Evolutionary conservation across 495 filamentous ascomycete genomes (phyloP).

Genomic region (Glutinoglossum americanum): DNA sequence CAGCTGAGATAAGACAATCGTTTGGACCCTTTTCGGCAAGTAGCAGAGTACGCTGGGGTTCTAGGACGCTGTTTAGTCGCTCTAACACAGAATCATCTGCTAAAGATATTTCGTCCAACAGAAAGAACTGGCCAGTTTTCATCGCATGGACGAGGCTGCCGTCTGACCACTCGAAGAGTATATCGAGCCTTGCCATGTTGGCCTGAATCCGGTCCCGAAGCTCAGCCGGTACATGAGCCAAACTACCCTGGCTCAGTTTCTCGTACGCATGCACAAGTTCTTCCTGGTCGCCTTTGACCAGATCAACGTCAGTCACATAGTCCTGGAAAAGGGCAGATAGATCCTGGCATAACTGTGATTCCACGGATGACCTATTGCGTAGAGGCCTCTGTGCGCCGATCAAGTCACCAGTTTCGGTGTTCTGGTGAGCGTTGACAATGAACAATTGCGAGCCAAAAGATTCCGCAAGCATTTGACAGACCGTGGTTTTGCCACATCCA

Average conservation of each 20-base stretch:
- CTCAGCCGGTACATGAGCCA: slow-evolving; percentile 23
- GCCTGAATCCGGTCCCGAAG: slow-evolving; percentile 34
- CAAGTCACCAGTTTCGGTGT: slow-evolving; percentile 87
- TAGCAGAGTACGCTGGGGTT: slow-evolving; percentile 63
- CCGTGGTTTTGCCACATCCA: slow-evolving; percentile 90
- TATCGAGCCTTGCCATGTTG: slow-evolving; percentile 41
- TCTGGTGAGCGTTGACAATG: slow-evolving; percentile 93
- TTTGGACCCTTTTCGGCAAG: slow-evolving; percentile 82
- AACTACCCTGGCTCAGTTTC: slow-evolving; percentile 15
- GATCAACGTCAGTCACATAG: slow-evolving; percentile 10
- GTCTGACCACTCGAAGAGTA: slow-evolving; percentile 91
- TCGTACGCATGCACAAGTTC: slow-evolving; percentile 29
- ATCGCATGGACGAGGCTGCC: slow-evolving; percentile 89
- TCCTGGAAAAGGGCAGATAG: slow-evolving; percentile 26
- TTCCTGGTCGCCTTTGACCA: slow-evolving; percentile 19
- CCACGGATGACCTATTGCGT: slow-evolving; percentile 52
- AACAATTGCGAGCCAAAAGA: slow-evolving; percentile 50
- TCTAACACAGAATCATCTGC: slow-evolving; percentile 96
- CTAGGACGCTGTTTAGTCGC: slow-evolving; percentile 91
- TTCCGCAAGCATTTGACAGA: slow-evolving; percentile 80
- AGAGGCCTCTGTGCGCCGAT: slow-evolving; percentile 90
- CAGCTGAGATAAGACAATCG: slow-evolving; percentile 54
- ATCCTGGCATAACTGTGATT: slow-evolving; percentile 41
- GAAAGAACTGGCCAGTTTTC: slow-evolving; percentile 71
- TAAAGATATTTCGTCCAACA: slow-evolving; percentile 93